These are phyloP conservation scores for Symbiotaphrina buchneri DNA, from an alignment of 495 filamentous ascomycete species.

Conservation along the genomic window DNA sequence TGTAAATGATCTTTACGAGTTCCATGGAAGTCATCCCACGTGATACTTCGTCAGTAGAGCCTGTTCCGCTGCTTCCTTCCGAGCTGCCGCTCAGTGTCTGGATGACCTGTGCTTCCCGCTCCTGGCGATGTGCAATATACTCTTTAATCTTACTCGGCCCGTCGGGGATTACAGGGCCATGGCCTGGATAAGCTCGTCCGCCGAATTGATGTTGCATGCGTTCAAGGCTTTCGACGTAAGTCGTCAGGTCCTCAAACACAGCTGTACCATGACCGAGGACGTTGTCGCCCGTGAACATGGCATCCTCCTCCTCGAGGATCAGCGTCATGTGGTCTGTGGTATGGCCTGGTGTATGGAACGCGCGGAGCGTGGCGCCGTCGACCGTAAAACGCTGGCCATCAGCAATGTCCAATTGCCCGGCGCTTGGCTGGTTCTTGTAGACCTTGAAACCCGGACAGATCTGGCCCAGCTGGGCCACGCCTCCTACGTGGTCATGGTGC, in stretches of 20 bases:
- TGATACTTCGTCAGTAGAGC: conserved; percentile 10
- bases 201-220: conserved; percentile 40
- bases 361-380: conserved; percentile 54
- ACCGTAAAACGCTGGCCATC: conserved; percentile 54
- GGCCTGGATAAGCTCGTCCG: conserved; percentile 70
- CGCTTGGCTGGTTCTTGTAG: conserved; percentile 20
- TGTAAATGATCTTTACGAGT: conserved; percentile 70
- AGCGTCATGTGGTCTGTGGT: conserved; percentile 61
- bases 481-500: conserved; percentile 70
- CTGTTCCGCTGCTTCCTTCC: conserved; percentile 16
- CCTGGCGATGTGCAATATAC: conserved; percentile 61
- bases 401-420: conserved; percentile 27
- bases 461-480: conserved; percentile 39
- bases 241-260: conserved; percentile 64
- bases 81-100: conserved; percentile 43
- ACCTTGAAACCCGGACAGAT: conserved; percentile 27
- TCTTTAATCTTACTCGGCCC: conserved; percentile 41
- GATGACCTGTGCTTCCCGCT: conserved; percentile 65
- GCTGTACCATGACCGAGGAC: conserved; percentile 85
- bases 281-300: conserved; percentile 87
- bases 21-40: conserved; percentile 30
- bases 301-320: conserved; percentile 38
- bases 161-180: conserved; percentile 55
- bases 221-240: conserved; percentile 51
- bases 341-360: conserved; percentile 67